Evolutionary conservation across 1,284 basidiomycete genomes (phyloP).

Genomic region (Porodaedalea pini): DNA sequence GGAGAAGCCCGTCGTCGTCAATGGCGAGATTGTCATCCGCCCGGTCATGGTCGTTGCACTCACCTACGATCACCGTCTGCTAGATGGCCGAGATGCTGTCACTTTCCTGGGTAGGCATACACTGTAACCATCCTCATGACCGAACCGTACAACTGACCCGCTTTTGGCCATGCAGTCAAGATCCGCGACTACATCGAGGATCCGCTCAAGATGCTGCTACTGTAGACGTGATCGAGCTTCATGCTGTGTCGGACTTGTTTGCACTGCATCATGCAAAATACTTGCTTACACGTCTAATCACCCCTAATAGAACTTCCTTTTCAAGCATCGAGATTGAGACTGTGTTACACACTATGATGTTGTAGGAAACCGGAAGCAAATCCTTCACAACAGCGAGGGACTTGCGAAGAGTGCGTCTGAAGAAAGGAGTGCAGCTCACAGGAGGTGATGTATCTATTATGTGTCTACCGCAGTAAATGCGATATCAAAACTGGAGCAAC

Average conservation of each 20-base stretch:
- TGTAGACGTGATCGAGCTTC: conserved; percentile 19
- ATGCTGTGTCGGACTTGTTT: neutral
- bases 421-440: no score
- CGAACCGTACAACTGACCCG: conserved; percentile 19
- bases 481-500: no score
- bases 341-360: no score
- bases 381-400: no score
- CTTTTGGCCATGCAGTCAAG: conserved; percentile 45
- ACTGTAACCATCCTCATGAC: neutral
- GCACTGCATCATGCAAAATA: neutral
- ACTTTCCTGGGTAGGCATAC: conserved; percentile 86
- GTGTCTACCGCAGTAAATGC: no score
- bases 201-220: conserved; percentile 60
- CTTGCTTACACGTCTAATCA: neutral
- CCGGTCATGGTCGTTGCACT: conserved; percentile 96
- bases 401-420: no score
- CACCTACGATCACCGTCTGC: conserved; percentile 94
- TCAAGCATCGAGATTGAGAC: no score
- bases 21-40: conserved; percentile 92
- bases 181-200: conserved; percentile 71
- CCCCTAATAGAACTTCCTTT: neutral
- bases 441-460: no score
- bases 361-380: no score
- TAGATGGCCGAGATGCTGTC: conserved; percentile 95
- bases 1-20: conserved; percentile 88